phyloP scores from a whole-genome alignment of 495 filamentous ascomycete species.

The Rostrohypoxylon terebratum region DNA sequence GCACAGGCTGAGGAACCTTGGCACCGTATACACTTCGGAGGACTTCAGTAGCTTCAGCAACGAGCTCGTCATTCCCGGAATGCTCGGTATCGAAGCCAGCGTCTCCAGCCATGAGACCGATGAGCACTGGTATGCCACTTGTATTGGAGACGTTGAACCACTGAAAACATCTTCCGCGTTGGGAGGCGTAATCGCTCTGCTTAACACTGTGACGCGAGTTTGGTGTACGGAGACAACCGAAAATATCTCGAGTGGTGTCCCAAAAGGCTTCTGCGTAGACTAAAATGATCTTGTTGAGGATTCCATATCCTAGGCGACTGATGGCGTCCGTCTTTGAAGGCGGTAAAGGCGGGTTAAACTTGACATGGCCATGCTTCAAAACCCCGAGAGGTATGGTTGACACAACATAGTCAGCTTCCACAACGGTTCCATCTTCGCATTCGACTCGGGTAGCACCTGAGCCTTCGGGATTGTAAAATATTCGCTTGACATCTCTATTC shows the following conservation, averaged over 20 bases:
- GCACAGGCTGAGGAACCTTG: constrained; percentile 74
- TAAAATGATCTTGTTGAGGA: constrained; percentile 94
- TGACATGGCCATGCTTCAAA: constrained; percentile 77
- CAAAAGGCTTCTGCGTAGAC: constrained; percentile 93
- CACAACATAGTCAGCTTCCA: constrained; percentile 88
- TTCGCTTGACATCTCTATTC: constrained; percentile 61
- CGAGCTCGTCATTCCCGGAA: constrained; percentile 75
- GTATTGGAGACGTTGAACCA: constrained; percentile 97
- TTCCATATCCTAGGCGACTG: constrained; percentile 88
- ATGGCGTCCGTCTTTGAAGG: constrained; percentile 87
- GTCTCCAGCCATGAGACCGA: constrained; percentile 96
- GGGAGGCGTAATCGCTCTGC: constrained; percentile 64
- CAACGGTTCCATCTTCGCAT: constrained; percentile 80
- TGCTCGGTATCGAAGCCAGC: constrained; percentile 89
- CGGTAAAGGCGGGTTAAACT: constrained; percentile 86
- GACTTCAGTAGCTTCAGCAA: constrained; percentile 81
- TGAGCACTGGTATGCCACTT: constrained; percentile 84
- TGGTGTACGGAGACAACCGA: constrained; percentile 84
- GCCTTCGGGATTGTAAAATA: constrained; percentile 48
- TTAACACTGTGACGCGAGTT: constrained; percentile 63
- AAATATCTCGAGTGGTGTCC: constrained; percentile 92
- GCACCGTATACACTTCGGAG: constrained; percentile 71
- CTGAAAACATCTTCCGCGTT: constrained; percentile 87
- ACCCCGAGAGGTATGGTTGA: constrained; percentile 90
- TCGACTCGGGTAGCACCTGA: constrained; percentile 66